A percentile compares a stretch with the other conserved stretches of the same genome.
phyloP scores from a whole-genome alignment of 2,329 filamentous ascomycete species.

The Achaetomium macrosporum region DNA sequence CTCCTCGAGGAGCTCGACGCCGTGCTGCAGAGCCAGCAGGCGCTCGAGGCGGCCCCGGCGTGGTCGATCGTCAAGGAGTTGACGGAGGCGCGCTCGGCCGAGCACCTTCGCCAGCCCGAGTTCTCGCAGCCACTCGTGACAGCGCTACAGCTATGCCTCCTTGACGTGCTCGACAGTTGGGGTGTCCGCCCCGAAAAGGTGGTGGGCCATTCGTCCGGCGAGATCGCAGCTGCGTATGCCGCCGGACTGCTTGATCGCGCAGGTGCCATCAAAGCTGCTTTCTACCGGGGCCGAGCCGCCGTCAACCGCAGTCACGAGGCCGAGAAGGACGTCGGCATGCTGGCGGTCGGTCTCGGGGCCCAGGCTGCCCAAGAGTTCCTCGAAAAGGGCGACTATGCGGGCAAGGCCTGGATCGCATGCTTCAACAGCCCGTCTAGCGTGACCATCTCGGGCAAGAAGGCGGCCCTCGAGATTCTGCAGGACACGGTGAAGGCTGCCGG shows the following conservation, averaged over 20 bases:
- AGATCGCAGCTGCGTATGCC: constrained; percentile 46
- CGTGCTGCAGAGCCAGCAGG: constrained; percentile 10
- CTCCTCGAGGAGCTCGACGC: constrained; percentile 18
- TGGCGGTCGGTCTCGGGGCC: constrained; percentile 26
- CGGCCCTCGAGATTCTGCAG: constrained; percentile 12
- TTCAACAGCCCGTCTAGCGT: constrained; percentile 27
- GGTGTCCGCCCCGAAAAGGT: constrained; percentile 32
- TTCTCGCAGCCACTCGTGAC: constrained; percentile 33
- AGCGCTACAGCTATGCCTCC: constrained; percentile 36
- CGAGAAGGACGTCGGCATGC: constrained; percentile 28
- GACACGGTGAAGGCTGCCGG: constrained; percentile 18
- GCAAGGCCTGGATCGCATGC: constrained; percentile 22
- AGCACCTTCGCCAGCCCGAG: constrained; percentile 17
- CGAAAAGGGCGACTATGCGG: constrained; percentile 13
- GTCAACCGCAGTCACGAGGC: not conserved
- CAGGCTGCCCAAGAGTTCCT: constrained; percentile 19
- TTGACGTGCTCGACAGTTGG: constrained; percentile 32
- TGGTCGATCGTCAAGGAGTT: constrained; percentile 21
- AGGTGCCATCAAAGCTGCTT: constrained; percentile 41
- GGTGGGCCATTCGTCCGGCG: constrained; percentile 45
- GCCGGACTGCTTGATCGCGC: constrained; percentile 36
- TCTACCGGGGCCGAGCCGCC: constrained; percentile 30
- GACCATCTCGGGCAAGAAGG: constrained; percentile 26
- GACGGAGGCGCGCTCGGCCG: not conserved
- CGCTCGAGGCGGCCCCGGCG: constrained; percentile 12